These are phyloP conservation scores for Clavispora carvajalis DNA, from an alignment of 805 yeast genomes.

Conservation along the genomic window DNA sequence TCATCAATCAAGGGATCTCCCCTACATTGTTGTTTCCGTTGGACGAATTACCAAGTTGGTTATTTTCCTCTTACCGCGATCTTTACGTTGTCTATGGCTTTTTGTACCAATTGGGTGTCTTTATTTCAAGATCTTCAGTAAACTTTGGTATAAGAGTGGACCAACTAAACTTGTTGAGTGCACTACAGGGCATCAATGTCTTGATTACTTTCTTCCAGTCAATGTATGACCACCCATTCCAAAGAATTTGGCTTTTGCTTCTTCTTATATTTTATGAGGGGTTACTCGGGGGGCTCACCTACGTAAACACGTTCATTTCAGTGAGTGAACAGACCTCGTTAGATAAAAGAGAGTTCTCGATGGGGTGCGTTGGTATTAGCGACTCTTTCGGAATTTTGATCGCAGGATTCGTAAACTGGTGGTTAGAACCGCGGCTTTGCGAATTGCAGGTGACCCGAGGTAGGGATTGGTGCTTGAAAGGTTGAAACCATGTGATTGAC, in stretches of 20 bases:
- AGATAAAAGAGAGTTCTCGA: slow-evolving; percentile 48
- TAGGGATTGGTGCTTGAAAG: slow-evolving; percentile 67
- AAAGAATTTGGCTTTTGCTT: slow-evolving; percentile 59
- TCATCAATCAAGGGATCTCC: slow-evolving; percentile 86
- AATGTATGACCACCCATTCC: slow-evolving; percentile 47
- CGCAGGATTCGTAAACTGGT: slow-evolving; percentile 72
- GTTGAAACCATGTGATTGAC: background rate
- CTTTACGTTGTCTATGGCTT: slow-evolving; percentile 90
- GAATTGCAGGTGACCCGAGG: slow-evolving; percentile 63
- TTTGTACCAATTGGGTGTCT: slow-evolving; percentile 87
- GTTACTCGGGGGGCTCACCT: slow-evolving; percentile 82
- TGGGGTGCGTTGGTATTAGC: slow-evolving; percentile 80
- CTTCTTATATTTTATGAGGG: slow-evolving; percentile 78
- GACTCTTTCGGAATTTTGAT: slow-evolving; percentile 80
- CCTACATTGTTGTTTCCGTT: slow-evolving; percentile 83
- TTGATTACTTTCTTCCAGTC: slow-evolving; percentile 60
- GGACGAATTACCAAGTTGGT: slow-evolving; percentile 53
- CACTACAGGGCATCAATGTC: slow-evolving; percentile 65
- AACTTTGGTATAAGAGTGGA: slow-evolving; percentile 53
- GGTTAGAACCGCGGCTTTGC: slow-evolving; percentile 73
- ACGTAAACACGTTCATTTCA: slow-evolving; percentile 80
- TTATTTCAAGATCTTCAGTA: slow-evolving; percentile 82
- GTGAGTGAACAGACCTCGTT: slow-evolving; percentile 56
- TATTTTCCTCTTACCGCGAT: slow-evolving; percentile 66
- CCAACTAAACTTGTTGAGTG: slow-evolving; percentile 55